Conservation (phyloP, 306 rosid species). For the Alnus rubra region DNA sequence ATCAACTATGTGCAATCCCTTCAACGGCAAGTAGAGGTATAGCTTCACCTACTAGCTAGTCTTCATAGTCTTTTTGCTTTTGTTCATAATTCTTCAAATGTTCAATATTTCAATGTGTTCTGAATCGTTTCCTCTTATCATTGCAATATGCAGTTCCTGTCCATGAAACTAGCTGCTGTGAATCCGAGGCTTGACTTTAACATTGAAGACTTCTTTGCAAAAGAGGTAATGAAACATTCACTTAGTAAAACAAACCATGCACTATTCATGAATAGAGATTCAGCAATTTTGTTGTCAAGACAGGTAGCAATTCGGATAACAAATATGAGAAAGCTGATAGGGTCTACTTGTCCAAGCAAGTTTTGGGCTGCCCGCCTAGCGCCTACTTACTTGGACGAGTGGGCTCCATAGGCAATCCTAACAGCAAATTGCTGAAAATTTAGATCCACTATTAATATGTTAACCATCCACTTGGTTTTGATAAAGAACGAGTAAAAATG, state of each 20-base stretch:
- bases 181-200: constrained; percentile 87
- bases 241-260: background rate
- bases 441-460: no score
- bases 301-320: no score
- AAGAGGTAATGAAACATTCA: constrained; percentile 61
- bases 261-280: no score
- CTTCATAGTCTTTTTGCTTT: constrained; percentile 11
- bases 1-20: constrained; percentile 94
- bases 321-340: no score
- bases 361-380: no score
- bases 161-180: constrained; percentile 93
- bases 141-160: constrained; percentile 70
- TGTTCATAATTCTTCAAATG: background rate
- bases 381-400: no score
- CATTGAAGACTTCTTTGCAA: constrained; percentile 71
- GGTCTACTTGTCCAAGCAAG: no score
- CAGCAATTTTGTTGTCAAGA: no score
- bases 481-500: background rate
- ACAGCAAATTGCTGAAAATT: no score
- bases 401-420: no score
- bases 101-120: background rate
- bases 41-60: background rate
- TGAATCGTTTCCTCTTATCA: constrained; percentile 13
- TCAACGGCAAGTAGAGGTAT: constrained; percentile 84
- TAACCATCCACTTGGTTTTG: background rate